These are phyloP conservation scores for Lichtheimia hyalospora DNA, from an alignment of 371 early-diverging fungal genomes.

Conservation along the genomic window DNA sequence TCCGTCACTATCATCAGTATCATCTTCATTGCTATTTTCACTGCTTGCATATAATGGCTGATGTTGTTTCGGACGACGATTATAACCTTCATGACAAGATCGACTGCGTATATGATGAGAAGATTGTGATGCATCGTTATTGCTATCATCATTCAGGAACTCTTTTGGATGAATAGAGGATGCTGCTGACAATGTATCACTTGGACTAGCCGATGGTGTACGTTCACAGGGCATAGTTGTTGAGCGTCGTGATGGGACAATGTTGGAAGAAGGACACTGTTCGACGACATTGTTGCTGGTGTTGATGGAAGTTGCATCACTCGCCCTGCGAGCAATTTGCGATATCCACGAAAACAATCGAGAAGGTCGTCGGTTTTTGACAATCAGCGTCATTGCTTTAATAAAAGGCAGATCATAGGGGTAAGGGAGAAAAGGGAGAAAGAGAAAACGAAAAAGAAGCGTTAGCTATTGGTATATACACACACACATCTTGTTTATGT, in stretches of 20 bases:
- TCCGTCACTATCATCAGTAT: background rate
- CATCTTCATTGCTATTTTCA: background rate
- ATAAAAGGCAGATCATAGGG: background rate
- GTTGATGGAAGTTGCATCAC: conserved; percentile 26
- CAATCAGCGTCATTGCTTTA: conserved; percentile 9
- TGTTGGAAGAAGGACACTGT: conserved; percentile 13
- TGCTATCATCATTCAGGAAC: background rate
- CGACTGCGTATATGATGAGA: too few species aligned
- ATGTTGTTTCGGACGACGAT: too few species aligned
- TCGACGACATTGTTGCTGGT: conserved; percentile 5
- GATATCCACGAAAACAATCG: conserved; percentile 21
- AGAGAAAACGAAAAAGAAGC: too few species aligned
- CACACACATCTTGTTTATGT: too few species aligned
- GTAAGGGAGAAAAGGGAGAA: background rate
- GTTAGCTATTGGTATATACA: too few species aligned
- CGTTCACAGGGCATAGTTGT: background rate
- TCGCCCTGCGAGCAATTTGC: conserved; percentile 12
- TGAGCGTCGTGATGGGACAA: background rate
- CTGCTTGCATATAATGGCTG: too few species aligned
- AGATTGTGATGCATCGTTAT: background rate
- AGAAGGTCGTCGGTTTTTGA: conserved; percentile 14
- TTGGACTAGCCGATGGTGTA: background rate
- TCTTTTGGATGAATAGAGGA: background rate
- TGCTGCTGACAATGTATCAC: background rate
- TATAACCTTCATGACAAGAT: too few species aligned